Conservation (phyloP, 108 stramenopile species). For the Cyclotella atomus region DNA sequence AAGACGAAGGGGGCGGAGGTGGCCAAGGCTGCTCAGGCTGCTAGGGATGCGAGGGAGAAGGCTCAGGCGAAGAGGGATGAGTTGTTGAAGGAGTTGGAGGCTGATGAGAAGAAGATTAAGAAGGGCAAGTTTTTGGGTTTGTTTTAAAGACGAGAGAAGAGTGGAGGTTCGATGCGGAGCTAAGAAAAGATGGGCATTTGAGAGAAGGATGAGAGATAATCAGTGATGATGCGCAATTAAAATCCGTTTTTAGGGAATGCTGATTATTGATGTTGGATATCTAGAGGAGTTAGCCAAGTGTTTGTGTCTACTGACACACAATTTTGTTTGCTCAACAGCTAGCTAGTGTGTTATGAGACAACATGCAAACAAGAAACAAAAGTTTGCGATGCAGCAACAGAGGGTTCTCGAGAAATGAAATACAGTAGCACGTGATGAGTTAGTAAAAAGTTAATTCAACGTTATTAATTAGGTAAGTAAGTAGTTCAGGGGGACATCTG, state of each 20-base stretch:
- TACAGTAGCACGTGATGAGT: no score
- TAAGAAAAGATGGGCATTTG: background rate
- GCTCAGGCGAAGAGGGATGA: constrained; percentile 86
- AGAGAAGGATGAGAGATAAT: background rate
- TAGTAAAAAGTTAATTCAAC: no score
- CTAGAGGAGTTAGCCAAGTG: background rate
- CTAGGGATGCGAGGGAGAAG: constrained; percentile 69
- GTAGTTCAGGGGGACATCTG: no score
- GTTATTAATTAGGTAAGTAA: no score
- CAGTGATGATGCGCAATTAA: background rate
- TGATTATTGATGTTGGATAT: background rate
- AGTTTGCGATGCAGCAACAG: no score
- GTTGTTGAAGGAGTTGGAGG: constrained; percentile 73
- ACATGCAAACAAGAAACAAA: background rate
- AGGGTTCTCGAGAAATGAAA: no score
- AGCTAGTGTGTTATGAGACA: no score
- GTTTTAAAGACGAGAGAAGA: constrained; percentile 76
- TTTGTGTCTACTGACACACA: no score
- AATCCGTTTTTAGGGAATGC: background rate
- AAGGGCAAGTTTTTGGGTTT: constrained; percentile 89
- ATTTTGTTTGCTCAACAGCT: no score
- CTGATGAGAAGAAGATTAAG: constrained; percentile 81
- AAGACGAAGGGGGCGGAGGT: constrained; percentile 66
- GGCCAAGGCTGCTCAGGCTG: constrained; percentile 69
- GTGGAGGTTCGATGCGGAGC: no score